These are phyloP conservation scores for Solanum lycopersicoides DNA, from an alignment of 257 asterid genomes.

Conservation along the genomic window DNA sequence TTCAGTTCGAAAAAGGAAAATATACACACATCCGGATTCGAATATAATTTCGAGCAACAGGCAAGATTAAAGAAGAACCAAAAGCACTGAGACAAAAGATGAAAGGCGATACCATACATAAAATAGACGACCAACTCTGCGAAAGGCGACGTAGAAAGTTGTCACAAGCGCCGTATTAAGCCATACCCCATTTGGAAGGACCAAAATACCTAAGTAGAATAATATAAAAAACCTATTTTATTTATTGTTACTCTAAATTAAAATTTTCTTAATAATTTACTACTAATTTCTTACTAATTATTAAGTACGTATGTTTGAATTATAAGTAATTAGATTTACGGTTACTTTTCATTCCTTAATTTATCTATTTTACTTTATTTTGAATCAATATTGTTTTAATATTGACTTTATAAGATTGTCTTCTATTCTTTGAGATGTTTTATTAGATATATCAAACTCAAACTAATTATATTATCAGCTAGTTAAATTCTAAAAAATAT, in stretches of 20 bases:
- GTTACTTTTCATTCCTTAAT: background rate
- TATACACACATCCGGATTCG: too few relatives aligned
- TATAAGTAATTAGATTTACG: too few relatives aligned
- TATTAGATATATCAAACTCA: background rate
- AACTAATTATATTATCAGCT: background rate
- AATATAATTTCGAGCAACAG: too few relatives aligned
- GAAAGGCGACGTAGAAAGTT: background rate
- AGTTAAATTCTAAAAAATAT: too few relatives aligned
- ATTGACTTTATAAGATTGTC: background rate
- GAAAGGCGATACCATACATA: background rate
- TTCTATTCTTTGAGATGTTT: background rate
- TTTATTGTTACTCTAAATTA: background rate
- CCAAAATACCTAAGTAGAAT: too few relatives aligned
- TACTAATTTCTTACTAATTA: too few relatives aligned
- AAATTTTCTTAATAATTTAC: too few relatives aligned
- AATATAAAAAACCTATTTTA: too few relatives aligned
- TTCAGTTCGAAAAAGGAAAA: background rate
- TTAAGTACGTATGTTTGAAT: too few relatives aligned
- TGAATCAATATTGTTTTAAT: too few relatives aligned
- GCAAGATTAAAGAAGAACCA: too few relatives aligned
- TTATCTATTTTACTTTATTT: too few relatives aligned
- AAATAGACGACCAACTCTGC: background rate
- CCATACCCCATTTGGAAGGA: background rate
- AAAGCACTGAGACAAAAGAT: background rate
- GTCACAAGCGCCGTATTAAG: background rate